Evolutionary conservation across 2,329 filamentous ascomycete species (phyloP), one percentile per base, ranked within the genome.

Genomic region (Cytospora paraplurivora): DNA sequence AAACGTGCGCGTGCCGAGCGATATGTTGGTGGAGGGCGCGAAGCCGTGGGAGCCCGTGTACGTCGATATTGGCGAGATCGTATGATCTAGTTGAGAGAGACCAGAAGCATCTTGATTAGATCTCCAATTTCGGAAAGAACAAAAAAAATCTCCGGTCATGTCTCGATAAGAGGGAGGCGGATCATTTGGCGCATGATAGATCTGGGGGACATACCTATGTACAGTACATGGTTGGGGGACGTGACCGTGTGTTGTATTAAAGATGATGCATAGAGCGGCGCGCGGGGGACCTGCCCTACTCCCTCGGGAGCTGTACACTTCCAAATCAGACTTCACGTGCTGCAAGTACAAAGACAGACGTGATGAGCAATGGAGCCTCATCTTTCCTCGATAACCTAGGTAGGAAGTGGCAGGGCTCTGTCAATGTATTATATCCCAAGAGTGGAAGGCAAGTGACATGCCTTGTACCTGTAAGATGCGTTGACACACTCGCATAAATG

Each of bases 1-100:
- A 69, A 78, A 85, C 67, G 84, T 87, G 56, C 82, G 83, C 63
- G 81, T 92, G 66, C 89, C 89, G 32, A 91, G 89, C 73, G 87
- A 91, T 67, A 89, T 85, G 79, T 82, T 90, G 69, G 80, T 82
- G 60, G 80, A 85, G 67, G 82, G 80, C 54, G 85, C 86, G 51
- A 78, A 78, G 71, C 80, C 84, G 6, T 92, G 88, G 88, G 84
- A 84, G 76, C 85, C 88, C 2, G 84, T 83, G 59, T 81, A 91
- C 70, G 83, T 92, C 67, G 89, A 92, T 74, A 82, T 88, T 66
- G 89, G 89, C 61, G 89, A 92, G 78, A 82, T 92, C 68, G 81
- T 91, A 75, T 82, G 75, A 70, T 70, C 70, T 61, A 17, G 63
- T 57, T 37, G 60, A 49, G 32, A 65, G 5, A 17, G 10, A 11